These are phyloP conservation scores for Podospora australis DNA, from an alignment of 495 filamentous ascomycete species.

Conservation along the genomic window DNA sequence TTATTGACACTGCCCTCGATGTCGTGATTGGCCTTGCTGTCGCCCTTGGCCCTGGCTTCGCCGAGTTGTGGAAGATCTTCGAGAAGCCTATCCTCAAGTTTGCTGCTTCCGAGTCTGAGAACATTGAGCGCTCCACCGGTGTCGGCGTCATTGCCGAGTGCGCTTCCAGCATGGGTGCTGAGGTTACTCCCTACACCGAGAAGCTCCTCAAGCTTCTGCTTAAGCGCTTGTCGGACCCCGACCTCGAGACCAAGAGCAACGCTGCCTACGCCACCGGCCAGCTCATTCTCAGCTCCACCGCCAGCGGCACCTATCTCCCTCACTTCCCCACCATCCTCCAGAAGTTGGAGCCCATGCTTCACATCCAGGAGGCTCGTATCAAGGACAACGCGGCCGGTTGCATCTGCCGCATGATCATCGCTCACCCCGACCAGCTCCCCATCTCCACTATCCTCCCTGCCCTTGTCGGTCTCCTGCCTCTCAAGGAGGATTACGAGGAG, in stretches of 20 bases:
- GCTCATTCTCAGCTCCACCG: conserved; percentile 70
- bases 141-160: conserved; percentile 92
- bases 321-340: conserved; percentile 67
- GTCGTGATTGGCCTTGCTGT: conserved; percentile 75
- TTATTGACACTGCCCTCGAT: conserved; percentile 90
- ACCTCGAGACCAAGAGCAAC: conserved; percentile 89
- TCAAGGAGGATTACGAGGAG: conserved; percentile 95
- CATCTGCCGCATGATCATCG: conserved; percentile 83
- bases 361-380: conserved; percentile 65
- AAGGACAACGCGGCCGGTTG: conserved; percentile 95
- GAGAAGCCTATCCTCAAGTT: conserved; percentile 86
- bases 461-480: conserved; percentile 69
- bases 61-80: conserved; percentile 86
- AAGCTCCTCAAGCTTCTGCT: conserved; percentile 72
- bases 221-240: conserved; percentile 83
- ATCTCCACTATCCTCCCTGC: conserved; percentile 73
- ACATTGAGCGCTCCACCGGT: conserved; percentile 77
- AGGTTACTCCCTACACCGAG: conserved; percentile 69
- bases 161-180: conserved; percentile 72
- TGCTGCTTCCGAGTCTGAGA: conserved; percentile 67
- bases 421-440: conserved; percentile 71
- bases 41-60: conserved; percentile 75
- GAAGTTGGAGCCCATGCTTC: conserved; percentile 78
- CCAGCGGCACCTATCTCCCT: conserved; percentile 62
- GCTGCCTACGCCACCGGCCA: conserved; percentile 86